These are phyloP conservation scores for Vigna trinervia DNA, from an alignment of 306 rosid species.

Conservation along the genomic window DNA sequence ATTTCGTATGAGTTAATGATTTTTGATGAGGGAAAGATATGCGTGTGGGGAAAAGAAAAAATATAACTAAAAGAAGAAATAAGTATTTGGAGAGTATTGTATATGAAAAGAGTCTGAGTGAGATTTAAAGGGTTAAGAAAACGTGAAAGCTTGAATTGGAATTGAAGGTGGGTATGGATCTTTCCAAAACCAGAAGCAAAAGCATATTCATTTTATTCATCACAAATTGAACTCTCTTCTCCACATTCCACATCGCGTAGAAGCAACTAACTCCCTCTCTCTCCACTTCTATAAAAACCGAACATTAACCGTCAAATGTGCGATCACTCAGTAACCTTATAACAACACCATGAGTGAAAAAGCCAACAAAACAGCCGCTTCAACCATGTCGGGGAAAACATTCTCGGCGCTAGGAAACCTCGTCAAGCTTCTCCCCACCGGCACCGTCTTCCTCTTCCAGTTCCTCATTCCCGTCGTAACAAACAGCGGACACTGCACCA, in stretches of 20 bases:
- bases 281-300: slow-evolving; percentile 31
- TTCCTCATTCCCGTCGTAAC: slow-evolving; percentile 73
- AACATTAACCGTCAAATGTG: background rate
- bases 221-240: background rate
- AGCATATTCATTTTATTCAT: slow-evolving; percentile 9
- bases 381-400: slow-evolving; percentile 28
- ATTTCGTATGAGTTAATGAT: too few species aligned
- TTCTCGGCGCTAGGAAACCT: slow-evolving; percentile 66
- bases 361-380: background rate
- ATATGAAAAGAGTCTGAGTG: too few species aligned
- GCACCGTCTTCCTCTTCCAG: slow-evolving; percentile 76
- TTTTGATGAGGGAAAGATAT: too few species aligned
- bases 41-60: too few species aligned
- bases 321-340: background rate
- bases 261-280: slow-evolving; percentile 40
- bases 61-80: too few species aligned
- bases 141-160: slow-evolving; percentile 39
- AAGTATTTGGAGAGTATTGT: too few species aligned
- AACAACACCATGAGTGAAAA: background rate
- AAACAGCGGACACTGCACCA: slow-evolving; percentile 69
- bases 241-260: slow-evolving; percentile 46
- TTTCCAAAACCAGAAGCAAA: slow-evolving; percentile 11
- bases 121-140: background rate
- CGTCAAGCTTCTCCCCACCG: slow-evolving; percentile 78
- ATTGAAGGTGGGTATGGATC: slow-evolving; percentile 34